Percentiles rank a stretch among this genome's conserved stretches.
Evolutionary conservation across 306 rosid genomes (phyloP).

Genomic region (Cucumis cinereus): DNA sequence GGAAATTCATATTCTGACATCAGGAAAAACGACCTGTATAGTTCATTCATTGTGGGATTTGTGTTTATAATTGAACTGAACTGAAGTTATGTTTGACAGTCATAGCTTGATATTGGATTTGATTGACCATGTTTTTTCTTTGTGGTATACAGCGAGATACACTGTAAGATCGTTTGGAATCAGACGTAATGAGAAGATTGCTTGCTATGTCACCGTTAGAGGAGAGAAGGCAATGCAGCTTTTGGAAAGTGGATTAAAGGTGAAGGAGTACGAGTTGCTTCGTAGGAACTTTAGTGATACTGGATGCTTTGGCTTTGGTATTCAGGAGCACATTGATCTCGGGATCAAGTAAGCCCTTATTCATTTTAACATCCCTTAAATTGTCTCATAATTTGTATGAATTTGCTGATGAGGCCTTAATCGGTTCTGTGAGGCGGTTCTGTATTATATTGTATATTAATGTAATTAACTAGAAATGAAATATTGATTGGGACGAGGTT

Average conservation of each 20-base stretch:
- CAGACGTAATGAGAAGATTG: conserved; percentile 79
- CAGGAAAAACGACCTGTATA: not conserved
- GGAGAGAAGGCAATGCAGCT: conserved; percentile 89
- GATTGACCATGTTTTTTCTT: not conserved
- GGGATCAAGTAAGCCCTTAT: conserved; percentile 65
- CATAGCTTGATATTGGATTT: not conserved
- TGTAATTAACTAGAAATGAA: not conserved
- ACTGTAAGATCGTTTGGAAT: conserved; percentile 75
- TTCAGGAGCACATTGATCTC: conserved; percentile 76
- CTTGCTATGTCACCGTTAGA: conserved; percentile 77
- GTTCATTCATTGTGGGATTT: not conserved
- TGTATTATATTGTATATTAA: not conserved
- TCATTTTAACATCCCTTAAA: not conserved
- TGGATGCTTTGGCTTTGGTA: conserved; percentile 81
- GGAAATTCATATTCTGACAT: not conserved
- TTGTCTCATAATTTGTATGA: not conserved
- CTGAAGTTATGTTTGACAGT: not conserved
- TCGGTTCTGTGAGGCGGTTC: not conserved
- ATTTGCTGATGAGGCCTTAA: not conserved
- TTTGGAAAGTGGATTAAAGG: conserved; percentile 78
- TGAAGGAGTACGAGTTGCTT: conserved; percentile 66
- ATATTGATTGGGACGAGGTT: not conserved
- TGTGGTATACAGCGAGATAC: conserved; percentile 44
- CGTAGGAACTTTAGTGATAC: conserved; percentile 78
- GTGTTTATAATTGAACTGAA: not conserved